These are phyloP conservation scores for Colletotrichum godetiae DNA, from an alignment of 2,329 filamentous ascomycete genomes.

Conservation along the genomic window DNA sequence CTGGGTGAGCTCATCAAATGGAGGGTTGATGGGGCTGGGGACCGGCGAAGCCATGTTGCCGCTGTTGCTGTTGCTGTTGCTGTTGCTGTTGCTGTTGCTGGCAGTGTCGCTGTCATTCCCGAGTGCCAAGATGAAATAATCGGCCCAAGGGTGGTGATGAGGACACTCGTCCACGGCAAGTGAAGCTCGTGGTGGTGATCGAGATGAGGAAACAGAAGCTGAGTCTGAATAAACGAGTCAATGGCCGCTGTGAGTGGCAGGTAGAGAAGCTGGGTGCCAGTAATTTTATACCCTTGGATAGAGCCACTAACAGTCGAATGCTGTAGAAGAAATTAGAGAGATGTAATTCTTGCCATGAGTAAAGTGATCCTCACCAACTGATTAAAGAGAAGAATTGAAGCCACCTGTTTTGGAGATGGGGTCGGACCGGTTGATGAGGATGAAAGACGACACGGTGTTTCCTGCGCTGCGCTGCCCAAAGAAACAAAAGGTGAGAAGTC, in stretches of 20 bases:
- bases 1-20: conserved; percentile 44
- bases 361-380: neutral
- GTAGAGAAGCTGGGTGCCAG: neutral
- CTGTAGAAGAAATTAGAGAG: neutral
- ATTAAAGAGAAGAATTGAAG: neutral
- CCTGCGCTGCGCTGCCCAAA: neutral
- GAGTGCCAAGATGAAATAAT: neutral
- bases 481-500: neutral
- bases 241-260: neutral
- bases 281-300: neutral
- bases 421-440: neutral
- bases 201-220: neutral
- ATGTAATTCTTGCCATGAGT: neutral
- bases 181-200: neutral
- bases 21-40: conserved; percentile 18
- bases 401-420: conserved; percentile 7
- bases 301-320: neutral
- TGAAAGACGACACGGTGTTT: conserved; percentile 26
- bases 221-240: neutral
- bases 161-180: neutral
- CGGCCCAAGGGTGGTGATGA: too few relatives aligned
- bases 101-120: neutral
- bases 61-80: neutral
- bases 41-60: conserved; percentile 33
- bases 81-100: neutral